Base-by-base conservation (phyloP, 2,329 filamentous ascomycete species). In the Karstenula rhodostoma region DNA sequence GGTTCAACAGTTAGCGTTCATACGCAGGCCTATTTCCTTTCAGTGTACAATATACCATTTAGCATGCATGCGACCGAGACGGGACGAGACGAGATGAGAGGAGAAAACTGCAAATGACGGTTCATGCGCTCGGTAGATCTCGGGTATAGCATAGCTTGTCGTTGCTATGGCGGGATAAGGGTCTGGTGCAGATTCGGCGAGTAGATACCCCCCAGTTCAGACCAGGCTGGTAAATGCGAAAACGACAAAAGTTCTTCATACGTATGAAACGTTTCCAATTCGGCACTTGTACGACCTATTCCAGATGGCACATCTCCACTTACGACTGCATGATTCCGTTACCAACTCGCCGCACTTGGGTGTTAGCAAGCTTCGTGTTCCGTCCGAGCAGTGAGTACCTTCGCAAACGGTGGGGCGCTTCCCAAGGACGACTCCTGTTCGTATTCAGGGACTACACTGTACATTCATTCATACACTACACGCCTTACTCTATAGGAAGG, bases 131-230 rank as follows among this genome's bases (percentile, higher is more conserved):
- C 27, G 27, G 13, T 17, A 35, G 12, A 15, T 35, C 17, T 8
- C 51, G 51, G 27, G 51, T 22, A 43, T 54, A 44, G 10, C 35
- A 51, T 48, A 53, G 15, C 15, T 27, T 22, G 46, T 52, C 48
- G 52, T 42, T 33, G 44, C 27, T 46, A 35, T 7, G 46, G 46
- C 47, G 46, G 58, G 51, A 46, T 60, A 56, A 52, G 54, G 44
- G 29, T 29, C 58, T 29, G 40, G 40, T 35, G 27, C 22, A 35
- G 44, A 42, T 32, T 49, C 23, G 54, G 44, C 49, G 52, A 47
- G 52, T 55, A 55, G 52, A 55, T 55, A 55, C 52, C 52, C 52
- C 52, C 52, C 27, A 25, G 9, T 37, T 37, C n/a, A 15, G 19
- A 52, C n/a, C 22, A 37, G 44, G n/a, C 25, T 50, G 23, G 13